These are phyloP conservation scores for Neofusicoccum kwambonambiense DNA, from an alignment of 2,329 filamentous ascomycete genomes.

Conservation along the genomic window DNA sequence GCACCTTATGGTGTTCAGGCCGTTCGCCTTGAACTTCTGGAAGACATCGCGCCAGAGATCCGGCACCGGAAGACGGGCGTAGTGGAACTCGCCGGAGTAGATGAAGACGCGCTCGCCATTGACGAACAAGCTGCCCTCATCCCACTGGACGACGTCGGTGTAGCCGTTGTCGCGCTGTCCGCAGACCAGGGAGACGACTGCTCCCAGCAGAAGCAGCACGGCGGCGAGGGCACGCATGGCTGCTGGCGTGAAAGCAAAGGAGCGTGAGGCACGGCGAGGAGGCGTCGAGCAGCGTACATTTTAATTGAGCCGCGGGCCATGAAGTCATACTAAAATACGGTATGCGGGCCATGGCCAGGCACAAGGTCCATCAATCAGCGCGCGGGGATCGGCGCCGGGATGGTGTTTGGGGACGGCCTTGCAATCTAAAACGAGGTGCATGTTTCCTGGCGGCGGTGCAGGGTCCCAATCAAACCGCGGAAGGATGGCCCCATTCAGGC, in stretches of 20 bases:
- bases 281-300: not conserved
- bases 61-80: constrained; percentile 52
- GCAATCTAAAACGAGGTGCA: not conserved
- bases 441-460: not conserved
- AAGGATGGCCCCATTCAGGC: not conserved
- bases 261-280: not conserved
- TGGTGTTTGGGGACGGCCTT: not conserved
- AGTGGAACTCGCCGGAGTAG: constrained; percentile 56
- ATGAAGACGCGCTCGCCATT: constrained; percentile 53
- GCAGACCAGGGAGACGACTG: not conserved
- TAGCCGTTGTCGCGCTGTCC: constrained; percentile 45
- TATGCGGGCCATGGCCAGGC: constrained; percentile 1
- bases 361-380: constrained; percentile 15
- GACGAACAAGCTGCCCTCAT: constrained; percentile 54
- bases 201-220: not conserved
- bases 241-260: not conserved
- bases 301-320: not conserved
- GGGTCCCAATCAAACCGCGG: not conserved
- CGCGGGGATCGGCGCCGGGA: not conserved
- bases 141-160: constrained; percentile 52
- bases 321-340: constrained; percentile 13
- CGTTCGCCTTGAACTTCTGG: constrained; percentile 53
- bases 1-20: constrained; percentile 48
- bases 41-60: constrained; percentile 53
- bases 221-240: not conserved